Base-by-base conservation (phyloP, 257 asterid species). In the Voacanga thouarsii region DNA sequence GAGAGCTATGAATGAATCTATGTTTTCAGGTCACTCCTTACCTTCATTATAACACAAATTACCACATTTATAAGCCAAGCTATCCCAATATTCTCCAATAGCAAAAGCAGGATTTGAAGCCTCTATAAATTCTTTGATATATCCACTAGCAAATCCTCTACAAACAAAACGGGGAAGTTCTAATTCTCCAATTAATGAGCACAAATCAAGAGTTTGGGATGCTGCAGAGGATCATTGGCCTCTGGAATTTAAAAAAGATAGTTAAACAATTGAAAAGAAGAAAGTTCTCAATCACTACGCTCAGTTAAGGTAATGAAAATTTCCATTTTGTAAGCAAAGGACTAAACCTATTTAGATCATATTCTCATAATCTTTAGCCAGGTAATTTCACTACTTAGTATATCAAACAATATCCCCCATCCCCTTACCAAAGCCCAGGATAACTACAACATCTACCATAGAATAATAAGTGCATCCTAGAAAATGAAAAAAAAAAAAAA, bases 51-150 rank as follows among this genome's bases (percentile, higher is more conserved):
- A n/a, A n/a, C n/a, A n/a, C n/a, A n/a, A n/a, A n/a, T 88, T 82
- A 69, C 92, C 90, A 65, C 88, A 87, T 88, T 85, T 87, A 78
- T 88, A 88, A 55, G 80, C 86, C 75, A 88, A 86, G 69, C 89
- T 84, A 83, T 88, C 92, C 92, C 92, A 88, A 71, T 88, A 88
- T 71, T 88, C 92, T 75, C 92, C 92, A 73, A 88, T 83, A 72
- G 90, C 84, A 81, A 88, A 88, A 47, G 88, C 86, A 47, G 92
- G 92, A 78, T 84, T 80, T 56, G 92, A 86, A 75, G 84, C 89
- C 80, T 88, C 92, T 61, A 88, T 82, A 78, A 86, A 88, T 76
- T 86, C 89, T 82, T 88, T 88, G 51, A 88, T 86, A 56, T 88
- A 86, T 51, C 75, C 90, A 82, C 92, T 90, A 59, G 87, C 84